These are phyloP conservation scores for Candida tropicalis DNA, from an alignment of 1,139 yeast species.

Conservation along the genomic window DNA sequence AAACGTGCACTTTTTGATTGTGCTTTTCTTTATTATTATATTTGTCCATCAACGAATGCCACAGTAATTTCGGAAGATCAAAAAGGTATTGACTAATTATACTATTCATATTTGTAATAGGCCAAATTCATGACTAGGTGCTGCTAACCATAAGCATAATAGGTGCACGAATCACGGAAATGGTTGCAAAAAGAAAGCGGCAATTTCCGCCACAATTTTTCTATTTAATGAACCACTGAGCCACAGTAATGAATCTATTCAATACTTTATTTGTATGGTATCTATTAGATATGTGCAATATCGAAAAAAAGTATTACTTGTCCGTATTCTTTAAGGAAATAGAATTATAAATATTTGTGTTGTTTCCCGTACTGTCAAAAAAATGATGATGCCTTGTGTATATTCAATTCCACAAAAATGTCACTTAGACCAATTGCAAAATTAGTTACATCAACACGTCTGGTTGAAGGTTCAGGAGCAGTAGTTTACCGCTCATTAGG, in stretches of 20 bases:
- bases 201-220: neutral
- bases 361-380: too few relatives aligned
- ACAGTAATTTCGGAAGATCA: too few relatives aligned
- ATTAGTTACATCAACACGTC: constrained; percentile 67
- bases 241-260: neutral
- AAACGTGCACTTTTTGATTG: too few relatives aligned
- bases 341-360: too few relatives aligned
- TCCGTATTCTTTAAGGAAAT: too few relatives aligned
- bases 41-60: too few relatives aligned
- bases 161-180: neutral
- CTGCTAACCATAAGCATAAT: neutral
- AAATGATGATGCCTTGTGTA: too few relatives aligned
- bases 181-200: neutral
- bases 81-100: neutral
- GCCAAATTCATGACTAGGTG: neutral
- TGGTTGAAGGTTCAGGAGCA: constrained; percentile 91
- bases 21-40: too few relatives aligned
- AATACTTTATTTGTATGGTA: too few relatives aligned
- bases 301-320: too few relatives aligned
- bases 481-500: constrained; percentile 83
- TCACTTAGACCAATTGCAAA: constrained; percentile 55
- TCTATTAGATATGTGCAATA: too few relatives aligned
- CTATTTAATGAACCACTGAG: neutral
- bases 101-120: neutral
- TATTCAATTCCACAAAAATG: neutral